phyloP scores from a whole-genome alignment of 2,329 filamentous ascomycete species.

The Neofusicoccum laricinum region DNA sequence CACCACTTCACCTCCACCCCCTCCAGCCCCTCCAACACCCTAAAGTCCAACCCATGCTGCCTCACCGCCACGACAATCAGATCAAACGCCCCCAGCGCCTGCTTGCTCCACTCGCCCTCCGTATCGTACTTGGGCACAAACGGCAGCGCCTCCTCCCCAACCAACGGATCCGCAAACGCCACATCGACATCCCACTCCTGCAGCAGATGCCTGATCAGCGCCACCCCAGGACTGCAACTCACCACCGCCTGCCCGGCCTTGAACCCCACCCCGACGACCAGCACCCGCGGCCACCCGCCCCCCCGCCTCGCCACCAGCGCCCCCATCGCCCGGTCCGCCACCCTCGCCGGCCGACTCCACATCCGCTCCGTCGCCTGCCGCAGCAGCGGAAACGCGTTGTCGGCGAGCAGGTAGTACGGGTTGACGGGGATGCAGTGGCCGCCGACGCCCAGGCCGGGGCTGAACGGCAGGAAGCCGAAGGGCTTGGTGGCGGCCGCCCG shows the following conservation, averaged over 20 bases:
- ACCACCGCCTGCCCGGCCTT: constrained; percentile 49
- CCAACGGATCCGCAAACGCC: constrained; percentile 45
- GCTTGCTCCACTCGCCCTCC: constrained; percentile 37
- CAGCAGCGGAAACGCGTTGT: constrained; percentile 48
- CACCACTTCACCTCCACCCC: constrained; percentile 30
- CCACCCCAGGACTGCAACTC: constrained; percentile 48
- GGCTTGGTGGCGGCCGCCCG: constrained; percentile 46
- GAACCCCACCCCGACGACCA: constrained; percentile 55
- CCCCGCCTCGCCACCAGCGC: not conserved
- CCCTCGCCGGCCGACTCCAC: constrained; percentile 39
- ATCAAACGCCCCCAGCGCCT: constrained; percentile 41
- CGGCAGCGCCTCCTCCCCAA: constrained; percentile 43
- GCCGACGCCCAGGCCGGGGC: constrained; percentile 51
- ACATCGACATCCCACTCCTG: constrained; percentile 42
- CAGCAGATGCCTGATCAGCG: constrained; percentile 35
- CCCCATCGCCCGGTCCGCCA: constrained; percentile 22
- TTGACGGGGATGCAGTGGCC: constrained; percentile 59
- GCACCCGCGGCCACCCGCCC: constrained; percentile 33
- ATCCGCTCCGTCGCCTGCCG: constrained; percentile 45
- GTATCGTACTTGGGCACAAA: constrained; percentile 41
- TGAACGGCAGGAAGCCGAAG: constrained; percentile 52
- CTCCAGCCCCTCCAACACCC: constrained; percentile 35
- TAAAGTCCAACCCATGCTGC: constrained; percentile 44
- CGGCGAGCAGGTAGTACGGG: constrained; percentile 52
- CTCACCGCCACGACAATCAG: constrained; percentile 46